Percentiles rank a stretch among this genome's conserved stretches.
These are phyloP conservation scores for Macrolepiota albuminosa DNA, from an alignment of 768 basidiomycete genomes.

Conservation along the genomic window DNA sequence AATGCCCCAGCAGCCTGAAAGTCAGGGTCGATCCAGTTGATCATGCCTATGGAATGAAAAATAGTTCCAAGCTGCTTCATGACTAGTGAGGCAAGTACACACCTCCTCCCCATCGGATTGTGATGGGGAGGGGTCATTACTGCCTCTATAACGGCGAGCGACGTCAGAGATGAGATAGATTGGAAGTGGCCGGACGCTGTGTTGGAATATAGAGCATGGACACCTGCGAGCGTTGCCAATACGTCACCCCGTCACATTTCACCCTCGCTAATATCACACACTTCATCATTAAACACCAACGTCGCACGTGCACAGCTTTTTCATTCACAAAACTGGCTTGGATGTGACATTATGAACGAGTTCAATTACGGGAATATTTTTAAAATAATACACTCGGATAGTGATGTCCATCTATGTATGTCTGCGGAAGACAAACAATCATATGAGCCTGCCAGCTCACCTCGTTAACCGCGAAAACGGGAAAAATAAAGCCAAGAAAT, in stretches of 20 bases:
- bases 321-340: too few species aligned
- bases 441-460: not conserved
- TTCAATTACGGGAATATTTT: slow-evolving; percentile 1
- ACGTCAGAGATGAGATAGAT: slow-evolving; percentile 82
- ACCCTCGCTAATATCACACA: slow-evolving; percentile 1
- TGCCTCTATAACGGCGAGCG: slow-evolving; percentile 82
- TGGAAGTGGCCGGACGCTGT: slow-evolving; percentile 75
- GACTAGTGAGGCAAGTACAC: not conserved
- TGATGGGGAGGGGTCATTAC: slow-evolving; percentile 49
- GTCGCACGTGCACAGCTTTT: slow-evolving; percentile 1
- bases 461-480: not conserved
- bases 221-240: too few species aligned
- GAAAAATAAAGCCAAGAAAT: not conserved
- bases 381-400: slow-evolving; percentile 7
- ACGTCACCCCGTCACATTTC: not conserved
- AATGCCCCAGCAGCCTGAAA: slow-evolving; percentile 69
- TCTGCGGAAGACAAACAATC: not conserved
- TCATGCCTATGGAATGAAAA: slow-evolving; percentile 43
- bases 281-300: not conserved
- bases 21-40: slow-evolving; percentile 78
- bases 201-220: not conserved
- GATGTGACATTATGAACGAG: not conserved
- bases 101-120: slow-evolving; percentile 76
- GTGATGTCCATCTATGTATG: slow-evolving; percentile 5
- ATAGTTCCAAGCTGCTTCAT: not conserved